phyloP scores from a whole-genome alignment of 2,329 filamentous ascomycete genomes.

The Claviceps citrina region DNA sequence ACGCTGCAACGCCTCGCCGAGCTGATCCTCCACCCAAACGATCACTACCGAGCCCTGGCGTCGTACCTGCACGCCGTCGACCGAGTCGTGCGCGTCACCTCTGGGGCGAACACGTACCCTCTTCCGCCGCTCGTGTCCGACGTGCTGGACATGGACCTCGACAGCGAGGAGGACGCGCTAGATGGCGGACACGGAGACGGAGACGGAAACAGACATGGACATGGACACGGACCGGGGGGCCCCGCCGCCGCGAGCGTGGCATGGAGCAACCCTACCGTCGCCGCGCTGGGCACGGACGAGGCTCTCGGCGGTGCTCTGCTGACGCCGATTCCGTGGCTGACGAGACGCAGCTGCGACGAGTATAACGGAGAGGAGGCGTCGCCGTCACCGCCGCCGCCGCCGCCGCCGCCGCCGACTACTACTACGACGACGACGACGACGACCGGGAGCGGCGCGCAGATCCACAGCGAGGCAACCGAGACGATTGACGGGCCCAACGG shows the following conservation, averaged over 20 bases:
- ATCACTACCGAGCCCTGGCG: constrained; percentile 67
- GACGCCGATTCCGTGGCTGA: constrained; percentile 87
- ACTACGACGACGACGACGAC: neutral
- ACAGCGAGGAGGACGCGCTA: constrained; percentile 40
- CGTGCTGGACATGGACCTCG: constrained; percentile 39
- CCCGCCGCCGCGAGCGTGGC: constrained; percentile 21
- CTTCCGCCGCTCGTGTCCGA: constrained; percentile 53
- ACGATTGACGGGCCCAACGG: constrained; percentile 72
- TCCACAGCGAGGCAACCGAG: constrained; percentile 59
- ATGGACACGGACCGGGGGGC: too few species aligned
- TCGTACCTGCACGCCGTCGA: constrained; percentile 84
- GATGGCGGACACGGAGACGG: too few species aligned
- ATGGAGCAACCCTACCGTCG: constrained; percentile 32
- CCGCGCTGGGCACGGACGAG: constrained; percentile 64
- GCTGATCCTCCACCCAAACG: constrained; percentile 59
- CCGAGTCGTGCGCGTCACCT: constrained; percentile 80
- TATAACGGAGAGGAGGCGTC: constrained; percentile 12
- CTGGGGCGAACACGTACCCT: constrained; percentile 64
- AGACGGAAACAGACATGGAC: too few species aligned
- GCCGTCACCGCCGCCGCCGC: constrained; percentile 8
- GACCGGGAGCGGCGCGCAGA: constrained; percentile 21
- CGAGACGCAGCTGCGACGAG: constrained; percentile 20
- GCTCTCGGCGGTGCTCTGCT: constrained; percentile 77
- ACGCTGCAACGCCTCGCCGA: constrained; percentile 87
- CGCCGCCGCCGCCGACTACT: constrained; percentile 4